Evolutionary conservation across 768 basidiomycete species (phyloP).

Genomic region (Calocera viscosa): DNA sequence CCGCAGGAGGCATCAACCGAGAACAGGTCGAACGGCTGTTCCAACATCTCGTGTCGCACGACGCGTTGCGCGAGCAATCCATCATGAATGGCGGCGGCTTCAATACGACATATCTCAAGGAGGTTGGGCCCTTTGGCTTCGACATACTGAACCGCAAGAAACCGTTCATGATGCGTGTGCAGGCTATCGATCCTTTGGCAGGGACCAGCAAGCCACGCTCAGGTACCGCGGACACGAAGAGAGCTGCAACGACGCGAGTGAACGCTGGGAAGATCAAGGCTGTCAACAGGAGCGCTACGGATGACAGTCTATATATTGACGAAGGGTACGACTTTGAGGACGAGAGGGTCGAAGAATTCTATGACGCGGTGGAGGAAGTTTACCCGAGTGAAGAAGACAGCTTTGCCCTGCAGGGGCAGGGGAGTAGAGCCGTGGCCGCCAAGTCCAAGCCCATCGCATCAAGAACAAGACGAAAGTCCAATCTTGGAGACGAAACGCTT

Average conservation of each 20-base stretch:
- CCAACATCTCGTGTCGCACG: constrained; percentile 40
- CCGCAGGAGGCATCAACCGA: constrained; percentile 37
- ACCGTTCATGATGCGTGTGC: not conserved
- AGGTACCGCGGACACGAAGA: not conserved
- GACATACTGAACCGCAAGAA: not conserved
- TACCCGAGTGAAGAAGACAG: not conserved
- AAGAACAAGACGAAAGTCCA: not conserved
- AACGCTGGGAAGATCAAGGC: constrained; percentile 14
- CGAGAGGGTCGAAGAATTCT: not conserved
- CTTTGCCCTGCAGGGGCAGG: not conserved
- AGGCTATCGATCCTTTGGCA: not conserved
- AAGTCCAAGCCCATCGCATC: constrained; percentile 3
- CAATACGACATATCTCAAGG: constrained; percentile 43
- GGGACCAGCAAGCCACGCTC: not conserved
- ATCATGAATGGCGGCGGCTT: constrained; percentile 37
- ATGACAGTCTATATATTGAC: not conserved
- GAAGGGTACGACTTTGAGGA: not conserved
- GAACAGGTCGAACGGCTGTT: constrained; percentile 56
- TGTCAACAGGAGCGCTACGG: constrained; percentile 1
- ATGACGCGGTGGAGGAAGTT: not conserved
- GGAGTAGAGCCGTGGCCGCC: not conserved
- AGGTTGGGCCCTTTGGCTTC: constrained; percentile 20
- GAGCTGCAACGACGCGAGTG: constrained; percentile 13
- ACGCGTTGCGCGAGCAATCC: constrained; percentile 41
- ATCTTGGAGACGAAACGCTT: not conserved